These are phyloP conservation scores for Aspergillus sp. DNA, from an alignment of 2,329 filamentous ascomycete genomes.

Conservation along the genomic window DNA sequence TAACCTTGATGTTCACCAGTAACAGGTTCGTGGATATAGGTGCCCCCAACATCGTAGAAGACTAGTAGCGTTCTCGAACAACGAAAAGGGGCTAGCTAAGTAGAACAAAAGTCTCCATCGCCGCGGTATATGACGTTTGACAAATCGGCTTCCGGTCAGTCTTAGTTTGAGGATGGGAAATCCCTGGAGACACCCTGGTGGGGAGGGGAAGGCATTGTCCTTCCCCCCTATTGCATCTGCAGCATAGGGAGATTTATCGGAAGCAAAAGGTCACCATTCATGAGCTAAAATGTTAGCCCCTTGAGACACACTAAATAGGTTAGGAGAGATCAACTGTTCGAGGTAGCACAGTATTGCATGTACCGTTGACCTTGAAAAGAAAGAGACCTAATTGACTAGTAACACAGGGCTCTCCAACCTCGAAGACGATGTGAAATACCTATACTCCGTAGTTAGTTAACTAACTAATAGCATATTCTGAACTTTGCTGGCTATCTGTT, in stretches of 20 bases:
- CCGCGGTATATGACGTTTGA: slow-evolving; percentile 2
- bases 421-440: too few species aligned
- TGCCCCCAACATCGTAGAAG: not conserved
- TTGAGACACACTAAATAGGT: too few species aligned
- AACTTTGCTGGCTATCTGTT: not conserved
- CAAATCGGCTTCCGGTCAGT: not conserved
- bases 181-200: not conserved
- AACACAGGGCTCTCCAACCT: too few species aligned
- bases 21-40: not conserved
- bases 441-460: too few species aligned
- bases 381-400: too few species aligned
- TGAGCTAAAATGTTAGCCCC: not conserved
- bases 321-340: not conserved
- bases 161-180: not conserved
- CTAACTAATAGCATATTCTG: too few species aligned
- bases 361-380: not conserved
- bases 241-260: not conserved
- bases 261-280: not conserved
- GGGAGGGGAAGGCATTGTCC: not conserved
- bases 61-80: not conserved
- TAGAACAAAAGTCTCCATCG: not conserved
- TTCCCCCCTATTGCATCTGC: not conserved
- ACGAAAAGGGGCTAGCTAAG: not conserved
- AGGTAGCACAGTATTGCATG: not conserved
- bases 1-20: not conserved